These are phyloP conservation scores for Trametes sanguinea DNA, from an alignment of 768 basidiomycete genomes.

Conservation along the genomic window DNA sequence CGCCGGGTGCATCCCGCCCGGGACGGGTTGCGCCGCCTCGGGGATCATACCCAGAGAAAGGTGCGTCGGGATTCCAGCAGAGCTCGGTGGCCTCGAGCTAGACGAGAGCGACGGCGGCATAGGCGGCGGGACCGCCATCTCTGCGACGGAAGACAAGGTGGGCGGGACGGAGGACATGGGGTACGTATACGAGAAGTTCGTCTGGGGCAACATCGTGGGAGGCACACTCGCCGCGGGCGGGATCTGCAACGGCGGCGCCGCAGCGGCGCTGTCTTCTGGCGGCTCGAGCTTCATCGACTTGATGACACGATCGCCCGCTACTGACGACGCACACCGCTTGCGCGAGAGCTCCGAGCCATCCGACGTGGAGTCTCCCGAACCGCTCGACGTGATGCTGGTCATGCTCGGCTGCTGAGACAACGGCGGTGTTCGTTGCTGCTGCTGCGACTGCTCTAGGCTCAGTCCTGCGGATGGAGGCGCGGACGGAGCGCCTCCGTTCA, in stretches of 20 bases:
- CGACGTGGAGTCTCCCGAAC: conserved; percentile 31
- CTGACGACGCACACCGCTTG: conserved; percentile 53
- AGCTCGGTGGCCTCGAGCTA: conserved; percentile 30
- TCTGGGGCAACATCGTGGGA: conserved; percentile 24
- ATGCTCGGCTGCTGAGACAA: conserved; percentile 28
- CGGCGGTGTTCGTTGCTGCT: conserved; percentile 17
- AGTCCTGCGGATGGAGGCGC: conserved; percentile 15
- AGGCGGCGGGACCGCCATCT: conserved; percentile 33
- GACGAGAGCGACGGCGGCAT: conserved; percentile 32
- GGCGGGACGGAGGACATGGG: conserved; percentile 19
- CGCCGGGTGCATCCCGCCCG: conserved; percentile 12
- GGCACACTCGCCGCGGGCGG: conserved; percentile 17
- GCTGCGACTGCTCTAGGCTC: conserved; percentile 15
- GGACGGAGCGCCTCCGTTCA: conserved; percentile 11
- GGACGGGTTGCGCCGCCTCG: conserved; percentile 18
- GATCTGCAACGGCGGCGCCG: conserved; percentile 26
- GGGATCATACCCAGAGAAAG: conserved; percentile 22
- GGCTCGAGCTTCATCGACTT: conserved; percentile 54
- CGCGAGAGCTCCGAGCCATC: conserved; percentile 46
- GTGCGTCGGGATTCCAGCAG: conserved; percentile 25
- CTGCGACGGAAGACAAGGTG: conserved; percentile 30
- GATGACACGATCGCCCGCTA: conserved; percentile 45
- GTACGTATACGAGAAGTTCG: conserved; percentile 30
- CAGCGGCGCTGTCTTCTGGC: conserved; percentile 39
- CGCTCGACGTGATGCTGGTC: conserved; percentile 28